These are phyloP conservation scores for rapeseed (Brassica napus) DNA, from an alignment of 345 rosid species.

Conservation along the genomic window DNA sequence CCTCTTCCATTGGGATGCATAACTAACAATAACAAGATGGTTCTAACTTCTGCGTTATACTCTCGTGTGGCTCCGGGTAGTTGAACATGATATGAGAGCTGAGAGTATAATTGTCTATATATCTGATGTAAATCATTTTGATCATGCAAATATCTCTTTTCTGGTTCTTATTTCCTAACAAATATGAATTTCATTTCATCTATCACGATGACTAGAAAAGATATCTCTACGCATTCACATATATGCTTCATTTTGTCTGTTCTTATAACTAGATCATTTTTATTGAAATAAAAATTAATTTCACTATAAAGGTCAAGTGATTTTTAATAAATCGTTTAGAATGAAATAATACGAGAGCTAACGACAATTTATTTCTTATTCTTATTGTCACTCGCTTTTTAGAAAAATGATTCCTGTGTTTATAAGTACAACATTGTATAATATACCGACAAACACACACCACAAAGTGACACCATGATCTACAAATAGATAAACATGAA, in stretches of 20 bases:
- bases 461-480: background rate
- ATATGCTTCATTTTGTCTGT: background rate
- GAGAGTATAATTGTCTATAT: background rate
- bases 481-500: constrained; percentile 5
- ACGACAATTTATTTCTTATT: background rate
- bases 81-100: background rate
- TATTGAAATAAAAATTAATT: background rate
- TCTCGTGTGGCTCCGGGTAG: background rate
- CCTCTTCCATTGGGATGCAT: too few species aligned
- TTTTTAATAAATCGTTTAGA: background rate
- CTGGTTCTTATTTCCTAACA: background rate
- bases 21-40: background rate
- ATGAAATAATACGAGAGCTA: background rate
- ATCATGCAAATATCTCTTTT: background rate
- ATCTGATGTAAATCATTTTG: background rate
- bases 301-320: background rate
- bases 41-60: background rate
- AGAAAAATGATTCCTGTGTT: background rate
- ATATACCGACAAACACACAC: background rate
- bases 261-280: too few species aligned
- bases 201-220: background rate
- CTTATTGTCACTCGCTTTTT: background rate
- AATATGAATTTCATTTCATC: background rate
- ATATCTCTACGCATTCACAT: background rate
- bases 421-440: background rate